Evolutionary conservation across 345 rosid genomes (phyloP).

Genomic region (Hypericum androsaemum): DNA sequence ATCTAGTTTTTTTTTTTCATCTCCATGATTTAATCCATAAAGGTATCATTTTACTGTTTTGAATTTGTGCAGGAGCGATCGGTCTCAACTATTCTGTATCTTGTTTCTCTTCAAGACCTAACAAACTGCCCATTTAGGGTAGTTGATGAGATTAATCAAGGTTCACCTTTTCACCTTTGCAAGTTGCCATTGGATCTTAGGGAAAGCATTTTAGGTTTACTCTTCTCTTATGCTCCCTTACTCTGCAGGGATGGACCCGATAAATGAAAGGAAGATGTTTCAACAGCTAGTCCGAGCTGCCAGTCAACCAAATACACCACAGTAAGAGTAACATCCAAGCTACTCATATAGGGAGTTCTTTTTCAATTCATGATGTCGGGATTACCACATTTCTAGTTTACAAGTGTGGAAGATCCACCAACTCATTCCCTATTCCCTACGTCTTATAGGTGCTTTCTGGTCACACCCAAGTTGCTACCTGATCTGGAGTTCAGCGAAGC

Average conservation of each 20-base stretch:
- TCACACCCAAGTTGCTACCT: constrained; percentile 81
- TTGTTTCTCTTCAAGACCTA: constrained; percentile 95
- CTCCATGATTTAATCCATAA: constrained; percentile 10
- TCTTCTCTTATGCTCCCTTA: background rate
- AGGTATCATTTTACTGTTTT: background rate
- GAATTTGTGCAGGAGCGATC: constrained; percentile 54
- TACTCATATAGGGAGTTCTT: background rate
- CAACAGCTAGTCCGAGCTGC: constrained; percentile 95
- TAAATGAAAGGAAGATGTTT: constrained; percentile 96
- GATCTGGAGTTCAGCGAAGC: constrained; percentile 86
- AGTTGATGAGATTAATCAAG: constrained; percentile 98
- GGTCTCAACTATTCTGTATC: constrained; percentile 88
- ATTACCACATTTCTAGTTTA: too few relatives aligned
- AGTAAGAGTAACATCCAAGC: constrained; percentile 35
- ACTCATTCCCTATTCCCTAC: too few relatives aligned
- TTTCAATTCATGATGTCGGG: too few relatives aligned
- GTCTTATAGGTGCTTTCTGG: constrained; percentile 65
- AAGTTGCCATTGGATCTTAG: background rate
- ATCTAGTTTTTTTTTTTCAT: background rate
- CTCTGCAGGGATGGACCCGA: constrained; percentile 81
- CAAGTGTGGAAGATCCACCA: too few relatives aligned
- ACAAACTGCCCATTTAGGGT: constrained; percentile 94
- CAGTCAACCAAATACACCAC: constrained; percentile 87
- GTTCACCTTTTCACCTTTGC: constrained; percentile 18
- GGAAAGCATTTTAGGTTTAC: background rate